Percentiles rank a stretch among this genome's conserved stretches.
Conservation (phyloP, 2,329 filamentous ascomycete genomes). For the Beauveria sp. region DNA sequence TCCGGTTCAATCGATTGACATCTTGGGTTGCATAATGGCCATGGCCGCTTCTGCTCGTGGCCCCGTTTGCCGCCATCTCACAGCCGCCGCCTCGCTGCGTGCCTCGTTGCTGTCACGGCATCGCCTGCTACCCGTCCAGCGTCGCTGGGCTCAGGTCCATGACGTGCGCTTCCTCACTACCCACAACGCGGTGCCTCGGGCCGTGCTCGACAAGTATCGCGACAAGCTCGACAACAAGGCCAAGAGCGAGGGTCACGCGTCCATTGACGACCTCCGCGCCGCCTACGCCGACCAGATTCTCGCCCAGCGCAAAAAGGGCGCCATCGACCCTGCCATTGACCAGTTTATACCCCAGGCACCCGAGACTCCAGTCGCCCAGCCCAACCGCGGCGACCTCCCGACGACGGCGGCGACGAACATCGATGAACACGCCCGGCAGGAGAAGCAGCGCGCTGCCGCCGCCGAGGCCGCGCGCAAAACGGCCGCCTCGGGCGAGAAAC, state of each 20-base stretch:
- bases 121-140: slow-evolving; percentile 45
- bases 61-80: slow-evolving; percentile 40
- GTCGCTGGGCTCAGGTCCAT: slow-evolving; percentile 85
- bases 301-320: slow-evolving; percentile 59
- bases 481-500: slow-evolving; percentile 18
- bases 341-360: slow-evolving; percentile 26
- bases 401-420: slow-evolving; percentile 16
- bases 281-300: slow-evolving; percentile 82
- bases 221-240: slow-evolving; percentile 81
- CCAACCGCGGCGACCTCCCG: slow-evolving; percentile 24
- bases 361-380: slow-evolving; percentile 28
- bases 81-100: slow-evolving; percentile 23
- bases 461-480: slow-evolving; percentile 13
- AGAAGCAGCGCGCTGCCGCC: background rate
- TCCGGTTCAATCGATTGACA: background rate
- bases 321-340: slow-evolving; percentile 37
- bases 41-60: slow-evolving; percentile 30
- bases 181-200: slow-evolving; percentile 53
- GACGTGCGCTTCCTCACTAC: slow-evolving; percentile 86
- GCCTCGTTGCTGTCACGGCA: slow-evolving; percentile 8
- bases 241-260: slow-evolving; percentile 58
- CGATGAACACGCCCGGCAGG: slow-evolving; percentile 11
- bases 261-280: slow-evolving; percentile 69
- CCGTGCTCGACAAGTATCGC: slow-evolving; percentile 76
- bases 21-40: background rate